These are phyloP conservation scores for Ascocoryne sarcoides DNA, from an alignment of 2,329 filamentous ascomycete species.

Conservation along the genomic window DNA sequence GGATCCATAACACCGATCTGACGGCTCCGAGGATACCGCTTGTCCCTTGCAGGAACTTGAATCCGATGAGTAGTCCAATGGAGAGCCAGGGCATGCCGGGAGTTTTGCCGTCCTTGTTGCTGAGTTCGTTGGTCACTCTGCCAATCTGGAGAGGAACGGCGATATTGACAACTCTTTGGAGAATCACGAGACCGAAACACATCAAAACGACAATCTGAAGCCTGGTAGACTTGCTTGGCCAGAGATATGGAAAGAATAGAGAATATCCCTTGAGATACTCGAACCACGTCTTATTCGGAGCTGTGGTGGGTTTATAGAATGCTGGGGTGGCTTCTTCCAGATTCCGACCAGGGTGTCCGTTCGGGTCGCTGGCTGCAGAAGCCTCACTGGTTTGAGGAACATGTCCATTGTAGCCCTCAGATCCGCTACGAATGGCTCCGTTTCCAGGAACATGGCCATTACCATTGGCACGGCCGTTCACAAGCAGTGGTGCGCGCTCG, in stretches of 20 bases:
- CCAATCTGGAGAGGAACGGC: slow-evolving; percentile 77
- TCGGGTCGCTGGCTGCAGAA: slow-evolving; percentile 21
- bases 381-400: slow-evolving; percentile 2
- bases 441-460: slow-evolving; percentile 28
- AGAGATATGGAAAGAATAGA: slow-evolving; percentile 92
- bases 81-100: slow-evolving; percentile 56
- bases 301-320: slow-evolving; percentile 82
- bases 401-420: slow-evolving; percentile 8
- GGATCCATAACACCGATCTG: slow-evolving; percentile 85
- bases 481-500: slow-evolving; percentile 57
- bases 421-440: slow-evolving; percentile 29
- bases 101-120: slow-evolving; percentile 34
- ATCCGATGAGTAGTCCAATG: slow-evolving; percentile 69
- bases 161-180: slow-evolving; percentile 79
- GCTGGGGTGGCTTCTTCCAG: slow-evolving; percentile 53
- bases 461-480: slow-evolving; percentile 31
- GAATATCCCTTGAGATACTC: slow-evolving; percentile 90
- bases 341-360: slow-evolving; percentile 30
- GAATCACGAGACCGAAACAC: slow-evolving; percentile 71
- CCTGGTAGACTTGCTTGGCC: slow-evolving; percentile 72
- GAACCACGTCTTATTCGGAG: slow-evolving; percentile 87
- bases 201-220: slow-evolving; percentile 72
- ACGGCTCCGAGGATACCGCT: slow-evolving; percentile 80
- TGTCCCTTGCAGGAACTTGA: slow-evolving; percentile 75
- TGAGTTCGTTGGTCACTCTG: slow-evolving; percentile 66